Evolutionary conservation across 495 filamentous ascomycete genomes (phyloP).

Genomic region (Rusavskia elegans): DNA sequence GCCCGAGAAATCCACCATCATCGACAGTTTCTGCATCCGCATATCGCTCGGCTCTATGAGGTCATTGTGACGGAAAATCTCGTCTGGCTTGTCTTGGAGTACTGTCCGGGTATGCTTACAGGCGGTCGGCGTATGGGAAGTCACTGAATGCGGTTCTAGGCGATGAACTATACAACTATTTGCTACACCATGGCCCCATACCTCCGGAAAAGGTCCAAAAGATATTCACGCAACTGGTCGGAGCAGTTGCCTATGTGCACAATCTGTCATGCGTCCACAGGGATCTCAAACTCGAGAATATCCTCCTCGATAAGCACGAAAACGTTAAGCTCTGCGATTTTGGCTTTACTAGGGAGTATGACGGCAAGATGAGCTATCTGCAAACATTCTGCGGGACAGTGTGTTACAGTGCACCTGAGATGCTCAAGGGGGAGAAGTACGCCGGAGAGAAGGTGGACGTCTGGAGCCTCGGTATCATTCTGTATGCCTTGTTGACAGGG

Average conservation of each 20-base stretch:
- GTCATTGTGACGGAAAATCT: constrained; percentile 89
- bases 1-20: constrained; percentile 97
- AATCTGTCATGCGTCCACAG: constrained; percentile 91
- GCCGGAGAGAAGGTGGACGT: constrained; percentile 95
- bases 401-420: constrained; percentile 94
- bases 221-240: constrained; percentile 91
- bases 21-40: constrained; percentile 91
- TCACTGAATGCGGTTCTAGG: constrained; percentile 33
- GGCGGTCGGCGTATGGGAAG: neutral
- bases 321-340: constrained; percentile 99
- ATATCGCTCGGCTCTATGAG: constrained; percentile 93
- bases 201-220: constrained; percentile 81
- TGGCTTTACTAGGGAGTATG: constrained; percentile 94
- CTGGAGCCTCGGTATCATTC: constrained; percentile 93
- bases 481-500: constrained; percentile 81
- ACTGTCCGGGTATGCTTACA: constrained; percentile 64
- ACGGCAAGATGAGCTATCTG: constrained; percentile 83
- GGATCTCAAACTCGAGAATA: constrained; percentile 94
- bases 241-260: constrained; percentile 91
- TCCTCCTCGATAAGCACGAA: constrained; percentile 88
- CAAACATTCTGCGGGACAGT: constrained; percentile 97
- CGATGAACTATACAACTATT: constrained; percentile 93
- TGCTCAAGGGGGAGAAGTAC: constrained; percentile 97
- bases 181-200: constrained; percentile 70
- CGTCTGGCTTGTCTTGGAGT: constrained; percentile 94